Base-by-base conservation (phyloP, 495 filamentous ascomycete species). In the Articulospora tetracladia region DNA sequence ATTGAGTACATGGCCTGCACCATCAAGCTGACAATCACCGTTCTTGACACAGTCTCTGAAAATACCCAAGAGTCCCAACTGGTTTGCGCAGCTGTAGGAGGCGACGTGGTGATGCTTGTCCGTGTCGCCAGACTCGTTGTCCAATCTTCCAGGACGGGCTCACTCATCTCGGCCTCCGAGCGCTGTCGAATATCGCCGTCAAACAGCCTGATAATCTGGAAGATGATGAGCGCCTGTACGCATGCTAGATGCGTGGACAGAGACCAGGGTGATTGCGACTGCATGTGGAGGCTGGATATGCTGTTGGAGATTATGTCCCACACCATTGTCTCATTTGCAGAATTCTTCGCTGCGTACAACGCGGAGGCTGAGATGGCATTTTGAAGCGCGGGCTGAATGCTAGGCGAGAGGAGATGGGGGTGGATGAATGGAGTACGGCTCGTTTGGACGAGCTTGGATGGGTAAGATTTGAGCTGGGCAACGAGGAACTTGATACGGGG, bases 161-260 rank as follows among this genome's bases (percentile, higher is more conserved):
- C 77, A 19, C 76, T 64, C 20, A 64, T 49, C 56, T 83, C 80
- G 20, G 79, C 77, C 19, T 76, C 66, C 1, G 75, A 71, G 11
- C 76, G 74, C 47, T 74, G 72, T 30, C 77, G 73, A 52, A 85
- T 75, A 62, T 84, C 78, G 27, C 79, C 79, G 62, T 85, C 82
- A 60, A 83, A 83, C 20, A 87, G 72, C 13, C 77, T 72, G 59
- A 86, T 81, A 44, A 84, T 74, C 57, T 82, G 79, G 65, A 77
- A 82, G 6, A 77, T 65, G 11, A 80, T 62, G 28, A 83, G 67
- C 0, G 79, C 75, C 60, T 82, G 79, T 0, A 76, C 68, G 1
- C 73, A 62, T 1, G 77, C 71, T 2, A 84, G 70, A 32, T 77
- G 76, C 7, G 69, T 62, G 10, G 55, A 48, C 20, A 58, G n/a